phyloP scores from a whole-genome alignment of 495 filamentous ascomycete genomes.

The Lasiosphaeria ovina region DNA sequence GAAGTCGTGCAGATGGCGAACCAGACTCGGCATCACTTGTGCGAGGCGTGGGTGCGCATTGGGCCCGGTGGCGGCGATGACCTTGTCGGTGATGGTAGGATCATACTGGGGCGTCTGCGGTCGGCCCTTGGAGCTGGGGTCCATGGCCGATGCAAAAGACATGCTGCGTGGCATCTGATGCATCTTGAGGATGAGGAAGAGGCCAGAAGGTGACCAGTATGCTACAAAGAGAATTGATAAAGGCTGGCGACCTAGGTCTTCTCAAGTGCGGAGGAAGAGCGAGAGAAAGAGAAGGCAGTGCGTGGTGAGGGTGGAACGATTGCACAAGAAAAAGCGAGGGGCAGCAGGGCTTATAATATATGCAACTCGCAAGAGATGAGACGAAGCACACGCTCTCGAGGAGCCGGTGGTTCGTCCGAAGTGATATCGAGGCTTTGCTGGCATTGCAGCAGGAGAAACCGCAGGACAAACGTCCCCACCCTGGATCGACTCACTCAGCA shows the following conservation, averaged over 20 bases:
- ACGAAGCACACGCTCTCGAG: not conserved
- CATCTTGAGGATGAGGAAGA: constrained; percentile 15
- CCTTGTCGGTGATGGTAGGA: constrained; percentile 63
- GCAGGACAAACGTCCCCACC: not conserved
- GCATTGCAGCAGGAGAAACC: not conserved
- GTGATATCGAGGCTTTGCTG: not conserved
- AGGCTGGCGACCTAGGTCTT: not conserved
- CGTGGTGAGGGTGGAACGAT: not conserved
- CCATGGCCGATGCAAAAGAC: constrained; percentile 4
- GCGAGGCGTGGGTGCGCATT: constrained; percentile 58
- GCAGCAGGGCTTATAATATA: not conserved
- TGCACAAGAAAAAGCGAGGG: not conserved
- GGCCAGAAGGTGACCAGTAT: not conserved
- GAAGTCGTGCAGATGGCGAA: constrained; percentile 59
- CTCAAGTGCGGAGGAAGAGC: not conserved
- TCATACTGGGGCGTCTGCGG: constrained; percentile 37
- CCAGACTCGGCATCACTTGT: constrained; percentile 52
- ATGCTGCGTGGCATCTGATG: constrained; percentile 23
- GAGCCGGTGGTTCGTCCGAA: not conserved
- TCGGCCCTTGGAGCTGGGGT: constrained; percentile 5
- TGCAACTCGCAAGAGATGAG: not conserved
- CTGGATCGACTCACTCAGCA: not conserved
- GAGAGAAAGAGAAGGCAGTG: not conserved
- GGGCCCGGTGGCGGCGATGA: constrained; percentile 69
- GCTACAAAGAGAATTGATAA: not conserved